These are phyloP conservation scores for Agaricus bisporus DNA, from an alignment of 768 basidiomycete species.

Conservation along the genomic window DNA sequence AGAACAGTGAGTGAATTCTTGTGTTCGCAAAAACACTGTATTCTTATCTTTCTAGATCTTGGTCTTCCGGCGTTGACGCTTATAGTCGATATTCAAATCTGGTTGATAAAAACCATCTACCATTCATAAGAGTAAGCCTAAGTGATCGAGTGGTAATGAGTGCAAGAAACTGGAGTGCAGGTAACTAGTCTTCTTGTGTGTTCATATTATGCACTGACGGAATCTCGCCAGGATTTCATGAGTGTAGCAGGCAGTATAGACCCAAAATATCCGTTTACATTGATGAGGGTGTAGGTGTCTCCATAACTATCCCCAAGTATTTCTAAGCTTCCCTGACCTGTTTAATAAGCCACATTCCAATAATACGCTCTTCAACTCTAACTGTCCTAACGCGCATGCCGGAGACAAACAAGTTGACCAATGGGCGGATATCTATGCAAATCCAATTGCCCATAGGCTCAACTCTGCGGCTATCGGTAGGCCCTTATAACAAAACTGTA, in stretches of 20 bases:
- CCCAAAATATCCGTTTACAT: constrained; percentile 53
- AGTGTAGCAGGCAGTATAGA: constrained; percentile 41
- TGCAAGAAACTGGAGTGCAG: constrained; percentile 68
- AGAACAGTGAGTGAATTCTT: constrained; percentile 39
- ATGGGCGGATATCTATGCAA: constrained; percentile 56
- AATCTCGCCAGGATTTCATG: constrained; percentile 45
- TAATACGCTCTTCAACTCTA: constrained; percentile 58
- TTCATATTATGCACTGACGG: no score
- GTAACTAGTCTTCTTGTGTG: constrained; percentile 22
- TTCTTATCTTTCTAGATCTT: constrained; percentile 20
- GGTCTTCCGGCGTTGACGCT: constrained; percentile 41
- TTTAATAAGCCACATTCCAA: constrained; percentile 27
- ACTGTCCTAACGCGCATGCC: constrained; percentile 53
- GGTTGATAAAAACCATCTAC: constrained; percentile 35
- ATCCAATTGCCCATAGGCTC: constrained; percentile 51
- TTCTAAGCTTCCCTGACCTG: neutral
- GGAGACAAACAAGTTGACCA: constrained; percentile 34
- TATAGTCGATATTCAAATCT: constrained; percentile 50
- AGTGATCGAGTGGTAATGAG: constrained; percentile 56
- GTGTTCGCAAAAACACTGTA: neutral
- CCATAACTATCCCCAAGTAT: neutral
- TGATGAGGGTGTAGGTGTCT: constrained; percentile 40
- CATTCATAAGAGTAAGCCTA: constrained; percentile 42
- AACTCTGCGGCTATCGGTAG: constrained; percentile 59
- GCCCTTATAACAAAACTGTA: neutral